Conservation (phyloP, 768 basidiomycete genomes). For the Xanthoconium purpureum region DNA sequence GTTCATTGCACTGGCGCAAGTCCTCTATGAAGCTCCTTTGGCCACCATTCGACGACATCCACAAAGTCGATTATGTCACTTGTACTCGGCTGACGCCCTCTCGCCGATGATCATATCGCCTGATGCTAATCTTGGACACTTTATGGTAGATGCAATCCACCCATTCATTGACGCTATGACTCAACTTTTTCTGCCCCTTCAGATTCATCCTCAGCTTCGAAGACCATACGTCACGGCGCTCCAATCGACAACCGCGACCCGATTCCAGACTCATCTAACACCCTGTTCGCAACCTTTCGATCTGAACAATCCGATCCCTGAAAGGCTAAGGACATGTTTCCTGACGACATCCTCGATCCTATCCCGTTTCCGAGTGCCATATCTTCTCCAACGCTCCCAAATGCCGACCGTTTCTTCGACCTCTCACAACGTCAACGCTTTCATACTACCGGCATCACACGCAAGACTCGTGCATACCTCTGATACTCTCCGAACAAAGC, state of each 20-base stretch:
- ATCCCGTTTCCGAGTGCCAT: neutral
- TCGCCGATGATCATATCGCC: neutral
- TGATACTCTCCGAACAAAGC: neutral
- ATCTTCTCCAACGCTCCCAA: neutral
- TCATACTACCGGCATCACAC: neutral
- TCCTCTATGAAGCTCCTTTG: too few species aligned
- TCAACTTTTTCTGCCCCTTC: neutral
- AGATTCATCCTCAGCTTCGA: neutral
- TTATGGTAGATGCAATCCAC: neutral
- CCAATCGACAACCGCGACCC: neutral
- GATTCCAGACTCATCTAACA: neutral
- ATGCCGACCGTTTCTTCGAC: neutral
- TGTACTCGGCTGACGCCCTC: neutral
- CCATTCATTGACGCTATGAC: neutral
- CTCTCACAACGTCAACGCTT: neutral
- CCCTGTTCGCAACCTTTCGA: neutral
- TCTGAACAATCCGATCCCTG: neutral
- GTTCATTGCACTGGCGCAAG: too few species aligned
- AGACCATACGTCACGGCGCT: neutral
- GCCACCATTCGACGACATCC: neutral
- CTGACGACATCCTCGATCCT: neutral
- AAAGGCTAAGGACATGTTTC: neutral
- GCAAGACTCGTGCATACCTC: constrained; percentile 2
- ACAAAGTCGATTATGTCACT: neutral
- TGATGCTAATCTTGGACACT: neutral